Conservation (phyloP, 2,329 filamentous ascomycete species). For the Plenodomus biglobosus region DNA sequence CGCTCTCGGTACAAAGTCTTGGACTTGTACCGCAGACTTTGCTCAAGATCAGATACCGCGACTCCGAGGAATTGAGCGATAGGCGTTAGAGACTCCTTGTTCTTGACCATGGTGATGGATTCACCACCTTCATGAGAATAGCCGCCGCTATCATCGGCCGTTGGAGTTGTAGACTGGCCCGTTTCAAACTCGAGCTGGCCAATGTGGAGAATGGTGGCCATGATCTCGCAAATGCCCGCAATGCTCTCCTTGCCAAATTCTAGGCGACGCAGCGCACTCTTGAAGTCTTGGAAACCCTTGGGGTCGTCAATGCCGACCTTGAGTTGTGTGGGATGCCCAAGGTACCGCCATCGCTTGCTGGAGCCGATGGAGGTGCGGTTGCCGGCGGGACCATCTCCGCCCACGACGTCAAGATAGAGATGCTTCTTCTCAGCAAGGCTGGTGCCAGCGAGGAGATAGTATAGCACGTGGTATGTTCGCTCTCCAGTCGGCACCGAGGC, state of each 20-base stretch:
- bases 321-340: constrained; percentile 93
- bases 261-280: constrained; percentile 88
- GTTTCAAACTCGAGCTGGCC: constrained; percentile 93
- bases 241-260: constrained; percentile 94
- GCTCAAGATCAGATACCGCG: constrained; percentile 76
- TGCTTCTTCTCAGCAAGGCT: constrained; percentile 88
- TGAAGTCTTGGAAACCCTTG: constrained; percentile 96
- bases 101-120: constrained; percentile 82
- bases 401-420: constrained; percentile 62
- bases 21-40: constrained; percentile 89
- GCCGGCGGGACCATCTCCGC: constrained; percentile 53
- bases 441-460: constrained; percentile 92
- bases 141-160: constrained; percentile 88
- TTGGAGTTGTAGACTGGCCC: constrained; percentile 73
- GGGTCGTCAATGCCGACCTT: constrained; percentile 96
- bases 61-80: constrained; percentile 95
- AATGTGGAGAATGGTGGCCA: constrained; percentile 94
- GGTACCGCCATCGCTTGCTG: constrained; percentile 91
- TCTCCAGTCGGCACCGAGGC: constrained; percentile 92
- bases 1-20: constrained; percentile 95
- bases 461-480: constrained; percentile 92
- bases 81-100: constrained; percentile 83
- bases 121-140: constrained; percentile 95
- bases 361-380: constrained; percentile 57
- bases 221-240: constrained; percentile 92